Evolutionary conservation across 164 flowering plant species (phyloP), one percentile per base, ranked within the genome.

Genomic region (Liriodendron chinense): DNA sequence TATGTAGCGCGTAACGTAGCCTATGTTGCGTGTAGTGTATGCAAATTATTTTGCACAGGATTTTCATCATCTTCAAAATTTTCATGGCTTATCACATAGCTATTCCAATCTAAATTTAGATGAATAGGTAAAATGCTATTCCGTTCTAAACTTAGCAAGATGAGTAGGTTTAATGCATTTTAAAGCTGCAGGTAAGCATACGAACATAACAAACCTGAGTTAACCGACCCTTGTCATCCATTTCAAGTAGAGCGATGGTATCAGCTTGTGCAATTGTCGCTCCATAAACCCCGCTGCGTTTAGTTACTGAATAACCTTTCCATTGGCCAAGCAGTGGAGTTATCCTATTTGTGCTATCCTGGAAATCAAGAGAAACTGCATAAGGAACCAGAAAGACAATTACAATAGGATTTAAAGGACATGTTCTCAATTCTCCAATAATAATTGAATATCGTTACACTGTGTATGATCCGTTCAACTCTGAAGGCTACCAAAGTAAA

Each of bases 211-310:
- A 76, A 74, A 96, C 99, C 98, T 92, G 95, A 72, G 90, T 78
- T 9, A 96, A 79, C 75, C 88, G 93, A 75, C 91, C 93, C 18
- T 90, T 83, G 69, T 86, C 89, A 79, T 88, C 84, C 75, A 87
- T 81, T 83, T 92, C 89, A 81, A 93, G 94, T 66, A 77, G 68
- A 67, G 90, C 78, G 61, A 82, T 75, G 70, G 96, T 86, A 77
- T 91, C 88, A 50, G 96, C 95, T 86, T 91, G 89, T 64, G 90
- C 84, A 74, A 91, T 78, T 77, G 99, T 96, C 18, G 98, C 89
- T 75, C 97, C 98, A 86, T 94, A 96, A 74, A 94, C 92, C 77
- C 99, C 98, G 84, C 93, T 96, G 50, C 98, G 90, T 69, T 91
- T 96, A 34, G 99, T 96, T 53, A 87, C 14, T 5, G 98, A 92